These are phyloP conservation scores for Penicillium antarcticum DNA, from an alignment of 495 filamentous ascomycete species.

Conservation along the genomic window DNA sequence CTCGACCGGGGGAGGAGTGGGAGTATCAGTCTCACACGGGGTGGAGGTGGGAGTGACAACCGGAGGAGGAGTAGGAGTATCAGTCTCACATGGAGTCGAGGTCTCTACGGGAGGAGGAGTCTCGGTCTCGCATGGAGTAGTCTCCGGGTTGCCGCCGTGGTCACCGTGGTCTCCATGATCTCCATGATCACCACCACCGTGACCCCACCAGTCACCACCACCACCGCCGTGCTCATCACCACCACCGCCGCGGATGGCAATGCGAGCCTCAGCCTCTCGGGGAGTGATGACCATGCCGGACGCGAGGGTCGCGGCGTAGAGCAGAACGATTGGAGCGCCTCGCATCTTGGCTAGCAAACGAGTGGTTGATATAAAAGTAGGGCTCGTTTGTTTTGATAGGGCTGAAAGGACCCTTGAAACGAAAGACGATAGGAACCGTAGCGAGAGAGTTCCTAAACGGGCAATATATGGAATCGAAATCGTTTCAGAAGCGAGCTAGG, in stretches of 20 bases:
- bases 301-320: slow-evolving; percentile 19
- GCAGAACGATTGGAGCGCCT: slow-evolving; percentile 13
- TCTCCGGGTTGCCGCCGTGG: not conserved
- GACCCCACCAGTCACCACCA: not conserved
- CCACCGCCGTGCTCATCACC: slow-evolving; percentile 3
- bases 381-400: not conserved
- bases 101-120: slow-evolving; percentile 1
- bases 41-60: slow-evolving; percentile 3
- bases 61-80: slow-evolving; percentile 5
- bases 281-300: slow-evolving; percentile 16
- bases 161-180: slow-evolving; percentile 1
- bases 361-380: slow-evolving; percentile 2
- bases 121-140: slow-evolving; percentile 10
- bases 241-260: slow-evolving; percentile 10
- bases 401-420: slow-evolving; percentile 6
- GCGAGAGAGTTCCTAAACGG: slow-evolving; percentile 24
- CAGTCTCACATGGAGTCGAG: slow-evolving; percentile 5
- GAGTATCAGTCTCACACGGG: slow-evolving; percentile 5
- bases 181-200: not conserved
- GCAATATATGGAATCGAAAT: not conserved
- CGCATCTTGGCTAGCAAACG: slow-evolving; percentile 20
- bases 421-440: slow-evolving; percentile 23
- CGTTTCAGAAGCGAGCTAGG: not conserved
- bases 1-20: slow-evolving; percentile 4
- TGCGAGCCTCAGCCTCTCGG: slow-evolving; percentile 6